These are phyloP conservation scores for Esteya vermicola DNA, from an alignment of 2,329 filamentous ascomycete genomes.

Conservation along the genomic window DNA sequence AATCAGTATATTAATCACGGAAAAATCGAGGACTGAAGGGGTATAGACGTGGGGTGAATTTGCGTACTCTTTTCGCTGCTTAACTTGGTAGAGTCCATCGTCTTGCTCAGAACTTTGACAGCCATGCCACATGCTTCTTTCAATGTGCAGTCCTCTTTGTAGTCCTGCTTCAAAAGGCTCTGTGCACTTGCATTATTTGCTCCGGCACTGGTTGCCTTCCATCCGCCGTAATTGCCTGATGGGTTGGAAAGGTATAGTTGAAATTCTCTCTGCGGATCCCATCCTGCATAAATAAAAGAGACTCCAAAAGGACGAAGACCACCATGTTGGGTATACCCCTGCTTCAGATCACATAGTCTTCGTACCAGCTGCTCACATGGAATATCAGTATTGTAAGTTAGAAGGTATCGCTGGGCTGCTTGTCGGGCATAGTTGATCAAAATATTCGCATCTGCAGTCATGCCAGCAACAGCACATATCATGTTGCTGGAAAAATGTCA, in stretches of 20 bases:
- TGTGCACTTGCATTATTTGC: conserved; percentile 97
- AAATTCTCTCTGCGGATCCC: conserved; percentile 91
- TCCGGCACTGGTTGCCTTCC: conserved; percentile 96
- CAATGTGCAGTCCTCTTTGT: conserved; percentile 94
- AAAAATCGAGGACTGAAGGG: too few relatives aligned
- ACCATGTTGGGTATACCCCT: conserved; percentile 98
- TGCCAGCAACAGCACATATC: conserved; percentile 97
- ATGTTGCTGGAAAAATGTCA: conserved; percentile 60
- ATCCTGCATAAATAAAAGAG: conserved; percentile 98
- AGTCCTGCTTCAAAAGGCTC: conserved; percentile 95
- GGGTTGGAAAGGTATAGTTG: conserved; percentile 99
- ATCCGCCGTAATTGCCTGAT: conserved; percentile 95
- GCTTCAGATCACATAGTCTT: conserved; percentile 92
- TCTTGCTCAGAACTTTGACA: conserved; percentile 98
- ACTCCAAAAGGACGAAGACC: conserved; percentile 96
- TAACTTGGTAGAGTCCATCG: conserved; percentile 97
- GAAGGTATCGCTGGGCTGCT: conserved; percentile 90
- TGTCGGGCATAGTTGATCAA: conserved; percentile 99
- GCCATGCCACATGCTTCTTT: conserved; percentile 95
- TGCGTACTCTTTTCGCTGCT: conserved; percentile 95
- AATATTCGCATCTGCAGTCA: conserved; percentile 99
- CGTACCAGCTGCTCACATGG: conserved; percentile 98
- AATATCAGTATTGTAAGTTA: conserved; percentile 99
- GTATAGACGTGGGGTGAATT: too few relatives aligned
- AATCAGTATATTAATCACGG: neutral